Percentiles rank a stretch among this genome's conserved stretches.
These are phyloP conservation scores for Saccharomycopsis selenospora DNA, from an alignment of 805 yeast genomes.

Conservation along the genomic window DNA sequence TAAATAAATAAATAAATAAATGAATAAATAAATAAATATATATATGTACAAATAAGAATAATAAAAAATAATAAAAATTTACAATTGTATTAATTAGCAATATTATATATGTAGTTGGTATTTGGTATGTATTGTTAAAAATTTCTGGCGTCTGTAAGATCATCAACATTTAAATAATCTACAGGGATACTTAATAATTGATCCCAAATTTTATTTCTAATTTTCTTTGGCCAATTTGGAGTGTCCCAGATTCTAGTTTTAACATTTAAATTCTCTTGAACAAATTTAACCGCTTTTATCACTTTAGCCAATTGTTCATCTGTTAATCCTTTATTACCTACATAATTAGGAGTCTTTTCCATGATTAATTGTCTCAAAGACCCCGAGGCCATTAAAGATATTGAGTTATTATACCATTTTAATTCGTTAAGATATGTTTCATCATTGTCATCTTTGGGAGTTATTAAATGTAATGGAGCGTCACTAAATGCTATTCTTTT, in stretches of 20 bases:
- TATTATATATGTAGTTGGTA: too few species aligned
- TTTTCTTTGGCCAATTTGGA: constrained; percentile 53
- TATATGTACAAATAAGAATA: too few species aligned
- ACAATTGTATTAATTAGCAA: too few species aligned
- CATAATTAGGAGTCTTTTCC: constrained; percentile 6
- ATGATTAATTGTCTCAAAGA: constrained; percentile 30
- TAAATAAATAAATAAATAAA: not conserved
- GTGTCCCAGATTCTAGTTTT: constrained; percentile 67
- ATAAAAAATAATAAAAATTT: too few species aligned
- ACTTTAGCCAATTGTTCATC: constrained; percentile 29
- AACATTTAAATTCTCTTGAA: constrained; percentile 42
- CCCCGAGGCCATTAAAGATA: constrained; percentile 37
- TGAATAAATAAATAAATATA: too few species aligned
- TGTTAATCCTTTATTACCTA: constrained; percentile 28
- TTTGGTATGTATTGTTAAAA: too few species aligned
- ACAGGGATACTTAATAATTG: constrained; percentile 41
- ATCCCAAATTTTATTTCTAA: constrained; percentile 41
- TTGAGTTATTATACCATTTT: constrained; percentile 12
- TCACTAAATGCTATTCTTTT: constrained; percentile 37
- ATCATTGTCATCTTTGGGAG: constrained; percentile 23
- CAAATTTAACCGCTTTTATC: constrained; percentile 29
- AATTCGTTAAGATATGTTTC: constrained; percentile 22
- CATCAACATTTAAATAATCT: constrained; percentile 60
- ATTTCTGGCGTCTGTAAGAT: constrained; percentile 35
- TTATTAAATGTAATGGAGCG: constrained; percentile 34